A percentile compares a stretch with the other conserved stretches of the same genome.
Conservation (phyloP, 176 grass and related monocot genomes). For the Lolium perenne region DNA sequence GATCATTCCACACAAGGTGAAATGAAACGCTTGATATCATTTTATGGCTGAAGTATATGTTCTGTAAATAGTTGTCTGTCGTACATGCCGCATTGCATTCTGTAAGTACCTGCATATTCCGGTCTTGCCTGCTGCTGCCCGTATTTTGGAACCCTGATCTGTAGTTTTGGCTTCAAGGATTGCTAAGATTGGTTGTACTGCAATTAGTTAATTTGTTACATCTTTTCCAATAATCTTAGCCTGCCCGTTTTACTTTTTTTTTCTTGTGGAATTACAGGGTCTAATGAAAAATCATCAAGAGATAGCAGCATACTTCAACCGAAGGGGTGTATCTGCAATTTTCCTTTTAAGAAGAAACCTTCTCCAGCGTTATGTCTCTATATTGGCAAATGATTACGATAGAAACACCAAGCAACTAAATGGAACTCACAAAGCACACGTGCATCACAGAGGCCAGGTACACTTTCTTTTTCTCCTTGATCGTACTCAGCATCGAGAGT, state of each 20-base stretch:
- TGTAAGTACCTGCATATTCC: neutral
- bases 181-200: neutral
- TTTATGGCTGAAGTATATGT: constrained; percentile 7
- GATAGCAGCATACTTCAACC: constrained; percentile 82
- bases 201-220: neutral
- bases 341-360: constrained; percentile 94
- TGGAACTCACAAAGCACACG: constrained; percentile 88
- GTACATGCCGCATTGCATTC: neutral
- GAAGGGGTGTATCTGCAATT: constrained; percentile 77
- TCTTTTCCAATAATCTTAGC: constrained; percentile 15
- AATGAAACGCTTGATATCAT: neutral
- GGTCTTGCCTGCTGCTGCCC: neutral
- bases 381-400: constrained; percentile 87
- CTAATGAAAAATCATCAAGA: constrained; percentile 77
- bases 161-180: constrained; percentile 2
- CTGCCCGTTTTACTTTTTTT: neutral
- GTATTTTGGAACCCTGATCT: neutral
- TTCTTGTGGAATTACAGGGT: constrained; percentile 58
- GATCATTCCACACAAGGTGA: neutral
- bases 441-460: constrained; percentile 72
- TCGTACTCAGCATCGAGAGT: neutral
- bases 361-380: constrained; percentile 79
- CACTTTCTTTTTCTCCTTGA: constrained; percentile 8
- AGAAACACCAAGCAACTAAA: constrained; percentile 76
- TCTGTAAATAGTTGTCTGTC: neutral